A percentile compares a stretch with the other conserved stretches of the same genome.
These are phyloP conservation scores for Orbilia oligospora DNA, from an alignment of 2,329 filamentous ascomycete genomes.

Conservation along the genomic window DNA sequence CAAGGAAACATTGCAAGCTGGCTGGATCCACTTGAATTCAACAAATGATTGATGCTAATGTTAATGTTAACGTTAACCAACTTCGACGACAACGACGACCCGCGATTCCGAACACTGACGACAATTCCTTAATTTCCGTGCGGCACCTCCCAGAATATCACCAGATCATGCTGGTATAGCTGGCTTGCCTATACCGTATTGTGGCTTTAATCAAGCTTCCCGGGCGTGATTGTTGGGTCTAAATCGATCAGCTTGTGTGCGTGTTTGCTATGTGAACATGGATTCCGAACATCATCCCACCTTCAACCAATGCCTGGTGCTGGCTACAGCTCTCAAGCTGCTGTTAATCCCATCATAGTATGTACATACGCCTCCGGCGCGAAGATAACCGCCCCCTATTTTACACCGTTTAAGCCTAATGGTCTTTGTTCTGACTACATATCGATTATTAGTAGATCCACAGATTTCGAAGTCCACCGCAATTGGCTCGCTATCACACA, in stretches of 20 bases:
- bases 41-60: too few species aligned
- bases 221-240: background rate
- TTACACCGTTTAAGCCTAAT: background rate
- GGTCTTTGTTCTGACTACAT: constrained; percentile 13
- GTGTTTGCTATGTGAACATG: constrained; percentile 46
- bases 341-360: constrained; percentile 95
- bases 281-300: constrained; percentile 77
- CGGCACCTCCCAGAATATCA: constrained; percentile 6
- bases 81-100: constrained; percentile 3
- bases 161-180: constrained; percentile 25
- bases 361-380: constrained; percentile 35
- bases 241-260: background rate
- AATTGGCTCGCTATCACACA: constrained; percentile 98
- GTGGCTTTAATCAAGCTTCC: background rate
- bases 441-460: constrained; percentile 82
- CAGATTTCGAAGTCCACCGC: constrained; percentile 97
- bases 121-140: constrained; percentile 41
- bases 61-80: too few species aligned
- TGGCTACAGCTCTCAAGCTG: constrained; percentile 89
- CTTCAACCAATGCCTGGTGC: constrained; percentile 87
- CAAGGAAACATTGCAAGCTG: constrained; percentile 35
- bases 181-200: constrained; percentile 16
- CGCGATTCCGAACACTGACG: constrained; percentile 1
- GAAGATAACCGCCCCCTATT: constrained; percentile 46
- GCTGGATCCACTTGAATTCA: constrained; percentile 28